phyloP scores from a whole-genome alignment of 768 basidiomycete genomes.

The Podaxis sp. region DNA sequence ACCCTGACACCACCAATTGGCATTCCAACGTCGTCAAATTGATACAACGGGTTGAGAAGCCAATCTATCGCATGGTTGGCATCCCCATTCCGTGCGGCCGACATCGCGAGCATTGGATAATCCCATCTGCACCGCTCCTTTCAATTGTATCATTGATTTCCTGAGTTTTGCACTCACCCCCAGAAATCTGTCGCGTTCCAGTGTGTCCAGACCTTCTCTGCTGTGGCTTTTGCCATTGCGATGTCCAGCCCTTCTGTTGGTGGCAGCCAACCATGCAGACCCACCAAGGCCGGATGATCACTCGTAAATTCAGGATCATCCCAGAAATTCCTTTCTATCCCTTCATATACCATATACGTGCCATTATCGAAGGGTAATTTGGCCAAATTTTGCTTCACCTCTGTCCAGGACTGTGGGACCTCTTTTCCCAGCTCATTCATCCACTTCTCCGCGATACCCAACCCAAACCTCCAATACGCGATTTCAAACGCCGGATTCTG shows the following conservation, averaged over 20 bases:
- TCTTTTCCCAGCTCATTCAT: conserved; percentile 41
- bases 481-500: conserved; percentile 59
- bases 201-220: conserved; percentile 50
- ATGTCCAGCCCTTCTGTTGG: conserved; percentile 46
- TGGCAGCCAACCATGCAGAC: conserved; percentile 59
- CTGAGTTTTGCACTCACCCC: conserved; percentile 36
- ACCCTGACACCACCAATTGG: conserved; percentile 54
- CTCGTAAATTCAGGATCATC: conserved; percentile 48
- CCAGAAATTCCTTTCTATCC: conserved; percentile 53
- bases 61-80: conserved; percentile 51
- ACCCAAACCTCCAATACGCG: conserved; percentile 55
- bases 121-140: conserved; percentile 45
- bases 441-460: conserved; percentile 50
- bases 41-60: conserved; percentile 53
- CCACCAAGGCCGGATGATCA: conserved; percentile 58
- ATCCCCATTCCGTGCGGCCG: conserved; percentile 53
- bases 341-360: conserved; percentile 56
- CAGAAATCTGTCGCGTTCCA: conserved; percentile 59
- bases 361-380: conserved; percentile 51
- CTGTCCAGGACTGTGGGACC: conserved; percentile 41
- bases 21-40: conserved; percentile 63
- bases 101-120: conserved; percentile 64
- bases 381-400: conserved; percentile 46
- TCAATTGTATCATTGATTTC: neutral
- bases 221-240: conserved; percentile 45